These are phyloP conservation scores for Tricholoma flavovirens DNA, from an alignment of 768 basidiomycete genomes.

Conservation along the genomic window DNA sequence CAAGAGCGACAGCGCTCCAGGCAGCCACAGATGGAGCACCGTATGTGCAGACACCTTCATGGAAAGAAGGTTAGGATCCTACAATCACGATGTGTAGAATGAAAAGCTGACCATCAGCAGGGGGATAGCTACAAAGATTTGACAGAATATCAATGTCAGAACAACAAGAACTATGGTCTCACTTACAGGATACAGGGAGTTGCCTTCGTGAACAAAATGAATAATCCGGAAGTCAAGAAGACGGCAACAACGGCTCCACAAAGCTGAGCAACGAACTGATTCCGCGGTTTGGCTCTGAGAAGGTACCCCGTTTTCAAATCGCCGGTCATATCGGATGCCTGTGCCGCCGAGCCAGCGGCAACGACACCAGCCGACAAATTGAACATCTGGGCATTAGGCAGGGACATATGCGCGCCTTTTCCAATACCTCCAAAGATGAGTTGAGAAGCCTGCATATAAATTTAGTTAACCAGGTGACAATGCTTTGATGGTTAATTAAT, in stretches of 20 bases:
- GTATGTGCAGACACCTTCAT: conserved; percentile 37
- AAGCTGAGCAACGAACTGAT: conserved; percentile 58
- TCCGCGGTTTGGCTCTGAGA: conserved; percentile 54
- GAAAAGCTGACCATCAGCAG: conserved; percentile 14
- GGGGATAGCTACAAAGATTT: conserved; percentile 18
- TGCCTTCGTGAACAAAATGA: conserved; percentile 57
- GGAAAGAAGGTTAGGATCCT: neutral
- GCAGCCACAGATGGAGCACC: conserved; percentile 51
- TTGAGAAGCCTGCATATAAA: conserved; percentile 40
- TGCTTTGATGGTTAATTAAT: neutral
- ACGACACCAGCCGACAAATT: conserved; percentile 50
- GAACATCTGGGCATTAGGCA: conserved; percentile 34
- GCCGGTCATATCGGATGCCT: conserved; percentile 59
- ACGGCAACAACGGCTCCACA: conserved; percentile 53
- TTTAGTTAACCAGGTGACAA: neutral
- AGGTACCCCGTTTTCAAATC: conserved; percentile 70
- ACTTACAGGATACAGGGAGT: conserved; percentile 54
- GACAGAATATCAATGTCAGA: neutral
- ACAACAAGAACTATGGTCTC: neutral
- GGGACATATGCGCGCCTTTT: conserved; percentile 36
- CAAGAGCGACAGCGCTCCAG: conserved; percentile 52
- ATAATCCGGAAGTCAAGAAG: conserved; percentile 54
- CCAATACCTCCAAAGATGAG: conserved; percentile 59
- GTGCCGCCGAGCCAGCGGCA: conserved; percentile 50
- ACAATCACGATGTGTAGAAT: neutral